Evolutionary conservation across 2,329 filamentous ascomycete genomes (phyloP).

Genomic region (Xylariomycetidae sp.): DNA sequence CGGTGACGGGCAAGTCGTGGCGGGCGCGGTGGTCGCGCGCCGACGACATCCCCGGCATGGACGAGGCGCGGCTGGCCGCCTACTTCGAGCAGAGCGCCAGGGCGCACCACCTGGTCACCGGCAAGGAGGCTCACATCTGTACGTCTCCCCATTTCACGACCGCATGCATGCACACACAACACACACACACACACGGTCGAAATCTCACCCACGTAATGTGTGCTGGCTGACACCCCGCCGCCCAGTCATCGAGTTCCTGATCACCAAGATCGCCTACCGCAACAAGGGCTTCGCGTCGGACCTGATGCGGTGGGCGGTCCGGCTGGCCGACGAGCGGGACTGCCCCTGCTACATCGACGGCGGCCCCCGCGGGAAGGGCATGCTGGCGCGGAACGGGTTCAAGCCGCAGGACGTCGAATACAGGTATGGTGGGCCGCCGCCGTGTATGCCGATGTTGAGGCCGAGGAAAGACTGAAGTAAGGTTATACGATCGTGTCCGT

Average conservation of each 20-base stretch:
- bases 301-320: constrained; percentile 16
- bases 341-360: constrained; percentile 20
- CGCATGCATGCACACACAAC: too few relatives aligned
- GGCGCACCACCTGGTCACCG: constrained; percentile 18
- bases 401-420: constrained; percentile 15
- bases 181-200: too few relatives aligned
- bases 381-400: constrained; percentile 17
- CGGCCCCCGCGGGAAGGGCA: constrained; percentile 17
- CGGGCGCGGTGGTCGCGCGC: constrained; percentile 17
- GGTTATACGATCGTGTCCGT: too few relatives aligned
- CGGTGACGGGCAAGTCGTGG: constrained; percentile 16
- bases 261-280: constrained; percentile 15
- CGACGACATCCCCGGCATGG: constrained; percentile 15
- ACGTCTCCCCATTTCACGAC: too few relatives aligned
- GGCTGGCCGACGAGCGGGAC: constrained; percentile 15
- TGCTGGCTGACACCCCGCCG: too few relatives aligned
- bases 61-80: constrained; percentile 13
- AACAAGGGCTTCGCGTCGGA: constrained; percentile 17
- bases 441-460: constrained; percentile 19
- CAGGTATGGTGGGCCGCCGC: constrained; percentile 17
- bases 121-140: constrained; percentile 21
- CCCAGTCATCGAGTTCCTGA: constrained; percentile 20
- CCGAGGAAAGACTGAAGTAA: constrained; percentile 9
- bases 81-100: constrained; percentile 20
- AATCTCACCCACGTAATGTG: too few relatives aligned